Percentiles rank a stretch among this genome's conserved stretches.
These are phyloP conservation scores for Agrocybe praecox DNA, from an alignment of 768 basidiomycete genomes.

Conservation along the genomic window DNA sequence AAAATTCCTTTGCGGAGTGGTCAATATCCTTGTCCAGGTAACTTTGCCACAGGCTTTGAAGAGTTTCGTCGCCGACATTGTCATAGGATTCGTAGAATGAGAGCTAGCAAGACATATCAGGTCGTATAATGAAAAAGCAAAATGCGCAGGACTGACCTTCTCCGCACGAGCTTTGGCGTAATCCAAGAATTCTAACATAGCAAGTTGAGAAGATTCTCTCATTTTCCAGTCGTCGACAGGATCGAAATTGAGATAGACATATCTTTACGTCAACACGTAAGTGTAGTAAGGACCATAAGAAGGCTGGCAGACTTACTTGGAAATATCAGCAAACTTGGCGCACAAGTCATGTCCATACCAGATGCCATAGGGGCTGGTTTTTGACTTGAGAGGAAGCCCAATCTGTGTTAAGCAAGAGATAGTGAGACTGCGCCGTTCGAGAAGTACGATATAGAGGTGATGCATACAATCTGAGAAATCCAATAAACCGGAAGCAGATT, in stretches of 20 bases:
- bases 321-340: conserved; percentile 47
- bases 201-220: conserved; percentile 37
- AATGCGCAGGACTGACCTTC: conserved; percentile 21
- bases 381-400: conserved; percentile 45
- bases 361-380: conserved; percentile 26
- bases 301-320: conserved; percentile 38
- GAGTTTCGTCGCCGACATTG: not conserved
- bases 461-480: conserved; percentile 60
- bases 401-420: conserved; percentile 30
- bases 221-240: conserved; percentile 50
- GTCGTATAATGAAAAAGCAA: conserved; percentile 1
- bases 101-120: not conserved
- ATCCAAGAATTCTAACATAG: conserved; percentile 29
- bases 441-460: not conserved
- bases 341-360: conserved; percentile 43
- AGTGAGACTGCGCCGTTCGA: not conserved
- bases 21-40: conserved; percentile 15
- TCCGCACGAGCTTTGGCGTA: conserved; percentile 33
- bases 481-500: conserved; percentile 64
- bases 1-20: conserved; percentile 34
- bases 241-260: conserved; percentile 46
- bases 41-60: not conserved
- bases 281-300: no score
- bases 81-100: not conserved
- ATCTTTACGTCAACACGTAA: conserved; percentile 21